phyloP scores from a whole-genome alignment of 2,329 filamentous ascomycete genomes.

The Cladosporium cucumerinum region DNA sequence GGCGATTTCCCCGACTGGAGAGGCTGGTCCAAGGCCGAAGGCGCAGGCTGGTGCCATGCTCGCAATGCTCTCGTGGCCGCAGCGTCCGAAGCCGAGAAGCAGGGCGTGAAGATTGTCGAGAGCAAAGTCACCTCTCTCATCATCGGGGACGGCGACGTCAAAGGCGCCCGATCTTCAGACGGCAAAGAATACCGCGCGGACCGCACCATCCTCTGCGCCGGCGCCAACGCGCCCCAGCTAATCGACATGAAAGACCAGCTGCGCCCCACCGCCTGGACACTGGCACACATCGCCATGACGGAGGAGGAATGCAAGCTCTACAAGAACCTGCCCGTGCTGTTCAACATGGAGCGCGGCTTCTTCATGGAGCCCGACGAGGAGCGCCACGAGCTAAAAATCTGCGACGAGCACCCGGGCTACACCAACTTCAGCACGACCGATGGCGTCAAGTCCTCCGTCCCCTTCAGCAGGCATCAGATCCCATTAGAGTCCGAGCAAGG shows the following conservation, averaged over 20 bases:
- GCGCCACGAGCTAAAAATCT: constrained; percentile 47
- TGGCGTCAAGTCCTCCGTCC: constrained; percentile 36
- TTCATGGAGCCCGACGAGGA: constrained; percentile 51
- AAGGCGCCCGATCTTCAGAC: constrained; percentile 45
- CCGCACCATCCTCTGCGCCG: constrained; percentile 48
- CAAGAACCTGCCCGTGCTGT: constrained; percentile 49
- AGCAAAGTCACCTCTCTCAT: constrained; percentile 42
- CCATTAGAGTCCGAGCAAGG: constrained; percentile 48
- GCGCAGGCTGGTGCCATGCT: constrained; percentile 55
- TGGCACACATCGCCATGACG: constrained; percentile 51
- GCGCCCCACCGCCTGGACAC: constrained; percentile 54
- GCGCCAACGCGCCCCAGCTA: constrained; percentile 47
- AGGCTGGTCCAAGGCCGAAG: constrained; percentile 45
- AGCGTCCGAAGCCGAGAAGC: constrained; percentile 42
- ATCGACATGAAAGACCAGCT: constrained; percentile 53
- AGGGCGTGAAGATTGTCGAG: constrained; percentile 49
- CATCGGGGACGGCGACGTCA: constrained; percentile 36
- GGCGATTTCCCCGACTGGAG: constrained; percentile 51
- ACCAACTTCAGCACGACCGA: constrained; percentile 44
- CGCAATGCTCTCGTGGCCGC: constrained; percentile 48
- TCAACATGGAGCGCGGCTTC: constrained; percentile 49
- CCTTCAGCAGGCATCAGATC: constrained; percentile 46
- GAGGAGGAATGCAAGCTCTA: constrained; percentile 45
- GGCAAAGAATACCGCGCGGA: constrained; percentile 42
- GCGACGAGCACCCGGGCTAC: constrained; percentile 58